Percentiles rank a stretch among this genome's conserved stretches.
phyloP scores from a whole-genome alignment of 2,329 filamentous ascomycete genomes.

The Phoma sp. region DNA sequence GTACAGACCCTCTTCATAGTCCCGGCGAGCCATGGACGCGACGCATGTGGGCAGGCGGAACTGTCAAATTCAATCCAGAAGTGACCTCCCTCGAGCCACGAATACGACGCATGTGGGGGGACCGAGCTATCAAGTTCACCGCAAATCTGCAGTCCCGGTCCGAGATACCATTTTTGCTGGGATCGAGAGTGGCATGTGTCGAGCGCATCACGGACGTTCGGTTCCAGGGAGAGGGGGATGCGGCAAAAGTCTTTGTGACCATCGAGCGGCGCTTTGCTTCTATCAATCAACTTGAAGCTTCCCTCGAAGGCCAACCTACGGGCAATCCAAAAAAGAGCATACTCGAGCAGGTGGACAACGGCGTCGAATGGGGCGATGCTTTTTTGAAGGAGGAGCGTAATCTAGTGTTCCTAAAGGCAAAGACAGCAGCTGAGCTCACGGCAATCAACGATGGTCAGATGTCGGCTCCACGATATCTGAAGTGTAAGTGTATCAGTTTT shows the following conservation, averaged over 20 bases:
- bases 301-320: not conserved
- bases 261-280: conserved; percentile 62
- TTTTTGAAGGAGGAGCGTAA: conserved; percentile 65
- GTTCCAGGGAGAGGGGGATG: conserved; percentile 58
- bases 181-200: conserved; percentile 36
- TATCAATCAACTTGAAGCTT: too few species aligned
- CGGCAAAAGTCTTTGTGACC: conserved; percentile 64
- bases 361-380: conserved; percentile 38
- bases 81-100: too few species aligned
- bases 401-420: conserved; percentile 68
- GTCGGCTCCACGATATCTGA: conserved; percentile 48
- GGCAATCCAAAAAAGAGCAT: not conserved
- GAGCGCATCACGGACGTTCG: conserved; percentile 58
- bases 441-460: conserved; percentile 37
- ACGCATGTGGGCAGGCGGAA: conserved; percentile 89
- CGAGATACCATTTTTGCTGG: conserved; percentile 16
- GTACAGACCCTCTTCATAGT: conserved; percentile 80
- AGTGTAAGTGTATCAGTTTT: conserved; percentile 31
- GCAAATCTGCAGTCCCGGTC: conserved; percentile 14
- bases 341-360: conserved; percentile 13
- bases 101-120: conserved; percentile 85
- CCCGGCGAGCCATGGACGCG: conserved; percentile 76
- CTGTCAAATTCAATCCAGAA: conserved; percentile 62
- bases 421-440: conserved; percentile 50
- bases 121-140: conserved; percentile 71